Evolutionary conservation across 371 early-diverging fungal genomes (phyloP), one percentile per base, ranked within the genome.

Genomic region (Apophysomyces ossiformis): DNA sequence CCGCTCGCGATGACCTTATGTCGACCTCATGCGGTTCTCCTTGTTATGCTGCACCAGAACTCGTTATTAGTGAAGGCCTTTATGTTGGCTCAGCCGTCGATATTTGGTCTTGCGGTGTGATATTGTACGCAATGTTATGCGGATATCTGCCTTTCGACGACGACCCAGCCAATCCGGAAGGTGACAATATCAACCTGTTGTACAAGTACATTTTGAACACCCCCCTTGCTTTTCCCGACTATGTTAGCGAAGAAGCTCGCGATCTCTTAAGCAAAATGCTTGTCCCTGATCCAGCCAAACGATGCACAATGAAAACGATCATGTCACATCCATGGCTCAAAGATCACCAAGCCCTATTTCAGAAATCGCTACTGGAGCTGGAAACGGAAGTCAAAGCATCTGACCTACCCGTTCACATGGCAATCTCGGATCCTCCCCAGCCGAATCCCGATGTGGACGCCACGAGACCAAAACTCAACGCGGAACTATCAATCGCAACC

Each of bases 51-150:
- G 95, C 98, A 7, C 98, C 98, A 5, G 98, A 98, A 75, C 84
- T 98, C 16, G 97, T 97, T 16, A 90, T 96, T 57, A 92, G 89
- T 64, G 95, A 96, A 59, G 94, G 93, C 18, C 83, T 92, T n/a
- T 99, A 99, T 74, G 94, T 92, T 6, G 99, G 99, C n/a, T 95
- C 96, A 12, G 93, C 94, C 6, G 96, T 95, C 2, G 97, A 97
- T 76, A 89, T 95, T 44, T 97, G 96, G 96, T 90, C 90, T 58
- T 92, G 95, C 58, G 97, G 97, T 37, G 96, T 97, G 45, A 93
- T 97, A 59, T 70, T 96, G 67, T 87, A 84, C 73, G 88, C 89
- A 9, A 87, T 89, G 89, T 74, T 89, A 9, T 86, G 85, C 65
- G 94, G 94, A 12, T 87, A 85, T 69, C 83, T 94, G 43, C 94